Evolutionary conservation across 2,329 filamentous ascomycete genomes (phyloP).

Genomic region (Aspergillus thermomutatus): DNA sequence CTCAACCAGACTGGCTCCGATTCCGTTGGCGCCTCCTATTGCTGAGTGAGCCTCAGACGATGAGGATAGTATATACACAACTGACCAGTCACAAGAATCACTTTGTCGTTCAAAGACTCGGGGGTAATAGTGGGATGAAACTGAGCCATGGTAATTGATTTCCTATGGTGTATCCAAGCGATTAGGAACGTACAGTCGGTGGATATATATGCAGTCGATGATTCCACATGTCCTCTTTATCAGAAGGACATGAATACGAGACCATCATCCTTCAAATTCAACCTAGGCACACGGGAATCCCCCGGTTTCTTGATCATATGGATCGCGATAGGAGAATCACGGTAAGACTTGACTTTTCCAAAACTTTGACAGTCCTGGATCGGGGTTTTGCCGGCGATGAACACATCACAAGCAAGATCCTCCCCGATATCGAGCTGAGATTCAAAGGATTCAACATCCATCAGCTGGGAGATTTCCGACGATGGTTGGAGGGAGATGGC

Average conservation of each 20-base stretch:
- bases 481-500: neutral
- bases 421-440: neutral
- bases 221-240: neutral
- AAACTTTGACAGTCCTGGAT: neutral
- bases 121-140: neutral
- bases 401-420: neutral
- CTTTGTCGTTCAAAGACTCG: conserved; percentile 1
- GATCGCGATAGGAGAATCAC: too few relatives aligned
- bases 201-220: neutral
- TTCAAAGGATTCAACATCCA: neutral
- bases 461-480: neutral
- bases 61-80: neutral
- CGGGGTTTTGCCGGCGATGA: neutral
- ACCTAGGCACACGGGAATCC: neutral
- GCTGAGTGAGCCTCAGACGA: neutral
- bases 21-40: conserved; percentile 44
- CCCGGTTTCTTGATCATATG: too few relatives aligned
- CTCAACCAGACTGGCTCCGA: conserved; percentile 42
- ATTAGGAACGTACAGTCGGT: neutral
- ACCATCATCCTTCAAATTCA: neutral
- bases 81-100: conserved; percentile 1
- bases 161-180: neutral
- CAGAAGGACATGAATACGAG: neutral
- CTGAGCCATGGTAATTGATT: neutral
- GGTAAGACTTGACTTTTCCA: too few relatives aligned